Percentiles rank a stretch among this genome's conserved stretches.
phyloP scores from a whole-genome alignment of 1,284 basidiomycete species.

The Microbotryomycetes sp. region DNA sequence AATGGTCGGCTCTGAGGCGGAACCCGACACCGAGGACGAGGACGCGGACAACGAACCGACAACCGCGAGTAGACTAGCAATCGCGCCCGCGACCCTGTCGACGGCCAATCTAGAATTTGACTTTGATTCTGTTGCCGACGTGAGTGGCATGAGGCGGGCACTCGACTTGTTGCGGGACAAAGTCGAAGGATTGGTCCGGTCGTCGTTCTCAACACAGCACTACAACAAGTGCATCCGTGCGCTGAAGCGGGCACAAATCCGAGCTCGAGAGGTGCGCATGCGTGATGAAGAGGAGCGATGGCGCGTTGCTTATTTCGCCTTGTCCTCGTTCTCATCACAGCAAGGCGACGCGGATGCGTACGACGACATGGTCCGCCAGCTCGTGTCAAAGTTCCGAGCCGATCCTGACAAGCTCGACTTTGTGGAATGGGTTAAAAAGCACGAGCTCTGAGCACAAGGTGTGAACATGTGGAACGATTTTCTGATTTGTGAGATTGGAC shows the following conservation, averaged over 20 bases:
- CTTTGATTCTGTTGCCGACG: background rate
- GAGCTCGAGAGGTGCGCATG: too few relatives aligned
- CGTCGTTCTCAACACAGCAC: background rate
- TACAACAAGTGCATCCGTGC: background rate
- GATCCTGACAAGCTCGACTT: background rate
- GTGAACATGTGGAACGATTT: too few relatives aligned
- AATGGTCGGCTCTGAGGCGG: background rate
- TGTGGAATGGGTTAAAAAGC: background rate
- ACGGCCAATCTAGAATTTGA: background rate
- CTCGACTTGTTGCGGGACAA: background rate
- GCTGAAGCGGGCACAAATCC: background rate
- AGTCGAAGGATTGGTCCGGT: background rate
- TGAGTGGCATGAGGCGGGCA: background rate
- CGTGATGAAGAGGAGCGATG: background rate
- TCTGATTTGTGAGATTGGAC: too few relatives aligned
- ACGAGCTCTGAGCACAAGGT: too few relatives aligned
- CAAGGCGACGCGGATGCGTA: background rate
- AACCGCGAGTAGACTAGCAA: too few relatives aligned
- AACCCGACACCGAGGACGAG: slow-evolving; percentile 8
- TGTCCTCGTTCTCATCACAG: background rate
- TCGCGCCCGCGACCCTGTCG: background rate
- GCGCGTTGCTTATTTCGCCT: too few relatives aligned
- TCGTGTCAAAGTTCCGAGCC: background rate
- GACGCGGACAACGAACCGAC: background rate
- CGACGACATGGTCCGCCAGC: background rate